Evolutionary conservation across 106 monocot genomes (phyloP), one percentile per base, ranked within the genome.

Genomic region (Chionographis japonica): DNA sequence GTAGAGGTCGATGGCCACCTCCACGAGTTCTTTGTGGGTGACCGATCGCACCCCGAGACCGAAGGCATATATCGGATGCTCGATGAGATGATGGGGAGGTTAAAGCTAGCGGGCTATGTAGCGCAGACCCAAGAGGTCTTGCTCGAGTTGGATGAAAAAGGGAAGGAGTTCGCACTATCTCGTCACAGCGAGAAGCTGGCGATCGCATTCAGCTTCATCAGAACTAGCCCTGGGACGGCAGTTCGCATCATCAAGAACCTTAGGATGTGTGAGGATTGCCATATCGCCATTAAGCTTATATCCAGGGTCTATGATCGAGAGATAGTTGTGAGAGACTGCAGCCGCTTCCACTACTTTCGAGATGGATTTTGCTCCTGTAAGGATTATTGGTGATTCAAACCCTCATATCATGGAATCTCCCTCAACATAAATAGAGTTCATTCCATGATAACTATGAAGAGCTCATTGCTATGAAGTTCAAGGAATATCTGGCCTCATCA

Each of bases 1-100:
- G 62, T 79, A 14, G 79, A 79, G 73, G 36, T 79, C 6, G 62
- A 61, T 16, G 73, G 68, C 19, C 6, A 14, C 37, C 12, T 63
- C 1, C 41, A 57, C 12, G 61, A 61, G 56, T 79, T 79, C 52
- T 60, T 55, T 6, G 67, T 53, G 37, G 78, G 67, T 3, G 78
- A 78, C 27, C 36, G 19, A 53, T 50, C 72, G 6, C 65, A 72
- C 27, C 66, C 50, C 2, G 68, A 60, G 54, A 42, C 54, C 13
- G 19, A 20, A 36, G 14, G 54, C 51, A 70, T 57, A 5, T 62
- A 50, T 52, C 14, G 27, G 13, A 68, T 77, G 70, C 56, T 77
- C 4, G 70, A 61, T 8, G 77, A 70, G 77, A 64, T 70, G 7
- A 67, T 62, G 62, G 13, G 11, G 36, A 18, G 55, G 54, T 9